phyloP scores from a whole-genome alignment of 2,329 filamentous ascomycete species.

The Phoma sp. region DNA sequence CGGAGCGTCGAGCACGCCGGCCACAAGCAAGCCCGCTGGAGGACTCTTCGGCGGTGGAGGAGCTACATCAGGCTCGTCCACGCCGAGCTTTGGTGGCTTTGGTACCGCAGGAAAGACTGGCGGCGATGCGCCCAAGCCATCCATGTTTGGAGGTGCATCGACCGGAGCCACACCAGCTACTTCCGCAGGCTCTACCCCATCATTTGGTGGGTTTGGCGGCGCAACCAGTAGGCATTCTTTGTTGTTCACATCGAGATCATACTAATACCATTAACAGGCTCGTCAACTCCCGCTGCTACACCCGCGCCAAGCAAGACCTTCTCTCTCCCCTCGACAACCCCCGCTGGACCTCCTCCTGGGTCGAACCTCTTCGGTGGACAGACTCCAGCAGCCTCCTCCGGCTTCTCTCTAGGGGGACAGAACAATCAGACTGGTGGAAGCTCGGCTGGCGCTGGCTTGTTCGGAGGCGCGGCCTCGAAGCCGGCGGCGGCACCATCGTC shows the following conservation, averaged over 20 bases:
- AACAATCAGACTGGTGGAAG: conserved; percentile 23
- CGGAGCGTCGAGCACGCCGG: conserved; percentile 36
- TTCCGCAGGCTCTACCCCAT: conserved; percentile 22
- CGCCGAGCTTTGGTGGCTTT: conserved; percentile 21
- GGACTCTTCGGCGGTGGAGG: conserved; percentile 38
- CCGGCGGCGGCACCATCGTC: conserved; percentile 37
- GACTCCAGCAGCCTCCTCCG: conserved; percentile 37
- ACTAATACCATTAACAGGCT: conserved; percentile 20
- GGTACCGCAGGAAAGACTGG: conserved; percentile 30
- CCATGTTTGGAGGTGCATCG: conserved; percentile 31
- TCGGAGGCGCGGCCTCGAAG: conserved; percentile 28
- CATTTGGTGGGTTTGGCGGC: conserved; percentile 28
- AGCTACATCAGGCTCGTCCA: conserved; percentile 33
- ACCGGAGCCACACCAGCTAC: conserved; percentile 21
- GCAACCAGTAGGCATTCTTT: conserved; percentile 19
- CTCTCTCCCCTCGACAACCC: conserved; percentile 48
- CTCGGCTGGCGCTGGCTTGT: conserved; percentile 21
- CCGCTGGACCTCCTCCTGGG: conserved; percentile 48
- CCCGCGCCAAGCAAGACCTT: conserved; percentile 47
- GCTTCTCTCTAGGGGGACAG: conserved; percentile 36
- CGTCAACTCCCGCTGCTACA: conserved; percentile 39
- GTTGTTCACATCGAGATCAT: not conserved
- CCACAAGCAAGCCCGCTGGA: conserved; percentile 35
- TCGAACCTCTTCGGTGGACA: conserved; percentile 38
- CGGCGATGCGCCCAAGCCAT: conserved; percentile 33